These are phyloP conservation scores for Rhodomyrtus tomentosa DNA, from an alignment of 345 rosid genomes.

Conservation along the genomic window DNA sequence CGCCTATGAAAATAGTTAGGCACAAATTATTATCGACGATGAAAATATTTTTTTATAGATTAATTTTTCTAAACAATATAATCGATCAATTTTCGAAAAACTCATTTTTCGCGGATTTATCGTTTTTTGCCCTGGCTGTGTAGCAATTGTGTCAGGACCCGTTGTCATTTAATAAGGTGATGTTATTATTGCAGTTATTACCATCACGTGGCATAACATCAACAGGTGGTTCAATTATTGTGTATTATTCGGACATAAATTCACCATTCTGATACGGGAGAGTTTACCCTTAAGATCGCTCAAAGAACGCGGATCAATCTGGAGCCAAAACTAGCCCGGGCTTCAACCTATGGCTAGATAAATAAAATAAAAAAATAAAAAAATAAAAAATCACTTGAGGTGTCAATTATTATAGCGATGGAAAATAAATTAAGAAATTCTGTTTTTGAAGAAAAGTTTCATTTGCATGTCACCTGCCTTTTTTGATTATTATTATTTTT, in stretches of 20 bases:
- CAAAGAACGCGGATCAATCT: background rate
- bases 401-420: background rate
- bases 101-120: too few relatives aligned
- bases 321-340: background rate
- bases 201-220: background rate
- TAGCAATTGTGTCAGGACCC: fast-evolving
- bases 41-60: too few relatives aligned
- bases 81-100: too few relatives aligned
- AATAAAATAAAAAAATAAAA: too few relatives aligned
- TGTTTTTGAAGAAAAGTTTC: background rate
- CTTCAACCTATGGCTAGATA: background rate
- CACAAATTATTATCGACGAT: too few relatives aligned
- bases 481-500: too few relatives aligned
- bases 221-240: background rate
- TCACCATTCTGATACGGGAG: fast-evolving
- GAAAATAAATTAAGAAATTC: background rate
- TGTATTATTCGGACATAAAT: background rate
- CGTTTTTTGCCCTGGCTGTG: background rate
- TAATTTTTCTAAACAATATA: too few relatives aligned
- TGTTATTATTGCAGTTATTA: background rate
- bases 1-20: too few relatives aligned
- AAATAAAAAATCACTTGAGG: background rate
- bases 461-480: too few relatives aligned
- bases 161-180: background rate
- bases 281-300: background rate